A percentile compares a stretch with the other conserved stretches of the same genome.
phyloP scores from a whole-genome alignment of 345 rosid genomes.

The Toxicodendron radicans region DNA sequence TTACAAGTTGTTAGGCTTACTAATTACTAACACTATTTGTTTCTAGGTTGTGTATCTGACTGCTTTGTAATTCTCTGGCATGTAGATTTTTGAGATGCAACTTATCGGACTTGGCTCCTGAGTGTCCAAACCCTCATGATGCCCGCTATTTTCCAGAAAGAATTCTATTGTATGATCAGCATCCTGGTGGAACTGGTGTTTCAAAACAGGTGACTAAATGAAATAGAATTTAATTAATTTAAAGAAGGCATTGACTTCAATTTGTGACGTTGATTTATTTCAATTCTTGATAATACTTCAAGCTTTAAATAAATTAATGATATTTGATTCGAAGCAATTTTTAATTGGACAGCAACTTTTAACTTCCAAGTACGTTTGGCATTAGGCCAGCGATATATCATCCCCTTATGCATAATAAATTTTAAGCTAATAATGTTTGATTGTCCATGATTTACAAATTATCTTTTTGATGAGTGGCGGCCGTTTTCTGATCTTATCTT shows the following conservation, averaged over 20 bases:
- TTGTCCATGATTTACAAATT: background rate
- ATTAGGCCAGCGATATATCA: background rate
- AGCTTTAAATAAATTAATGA: background rate
- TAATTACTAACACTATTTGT: background rate
- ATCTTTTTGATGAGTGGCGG: background rate
- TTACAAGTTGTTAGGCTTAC: background rate
- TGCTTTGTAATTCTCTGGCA: conserved; percentile 18
- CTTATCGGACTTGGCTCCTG: conserved; percentile 87
- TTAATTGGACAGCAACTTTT: too few species aligned
- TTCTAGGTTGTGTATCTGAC: conserved; percentile 1
- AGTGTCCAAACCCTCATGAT: conserved; percentile 75
- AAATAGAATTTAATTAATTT: conserved; percentile 6
- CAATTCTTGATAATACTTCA: background rate
- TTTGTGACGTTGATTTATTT: background rate
- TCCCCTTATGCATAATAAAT: background rate
- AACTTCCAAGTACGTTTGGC: background rate
- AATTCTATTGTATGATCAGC: conserved; percentile 83
- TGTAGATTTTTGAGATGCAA: conserved; percentile 74
- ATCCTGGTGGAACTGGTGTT: conserved; percentile 93
- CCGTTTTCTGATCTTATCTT: background rate
- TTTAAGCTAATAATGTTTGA: background rate
- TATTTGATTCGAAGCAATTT: background rate
- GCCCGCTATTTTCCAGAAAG: conserved; percentile 59
- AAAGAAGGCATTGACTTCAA: background rate
- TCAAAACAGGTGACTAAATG: conserved; percentile 56